Evolutionary conservation across 148 eudicot species (phyloP), one percentile per base, ranked within the genome.

Genomic region (Fagopyrum tataricum): DNA sequence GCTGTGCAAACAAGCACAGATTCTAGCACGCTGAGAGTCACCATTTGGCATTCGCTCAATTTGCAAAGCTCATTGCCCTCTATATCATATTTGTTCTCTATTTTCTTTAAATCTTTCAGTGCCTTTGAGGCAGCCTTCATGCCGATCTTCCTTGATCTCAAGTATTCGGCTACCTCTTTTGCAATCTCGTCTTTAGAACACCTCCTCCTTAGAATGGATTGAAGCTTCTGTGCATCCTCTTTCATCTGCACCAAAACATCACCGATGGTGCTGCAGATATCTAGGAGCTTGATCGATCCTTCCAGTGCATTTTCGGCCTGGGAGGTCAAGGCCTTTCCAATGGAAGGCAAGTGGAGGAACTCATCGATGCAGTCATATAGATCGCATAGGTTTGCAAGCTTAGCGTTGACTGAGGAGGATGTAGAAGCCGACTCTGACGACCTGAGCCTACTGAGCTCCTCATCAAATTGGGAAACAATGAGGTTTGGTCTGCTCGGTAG

Each of bases 161-260:
- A n/a, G n/a, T n/a, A n/a, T n/a, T n/a, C n/a, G n/a, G n/a, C n/a
- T n/a, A n/a, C 67, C 67, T 59, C 24, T 4, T 20, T 77, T 5
- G 71, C 70, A 46, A 48, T 67, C 15, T 72, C 40, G 21, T 76
- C 82, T 39, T 70, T 73, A 12, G 79, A 76, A 53, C 74, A 72
- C 42, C 76, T 79, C 52, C 85, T 82, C 8, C 84, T 70, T 0
- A 85, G 61, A 7, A 24, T 52, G 14, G 88, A 85, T 18, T 82
- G 80, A 23, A 82, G 76, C 26, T 73, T 26, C 69, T 82, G 79
- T 4, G 82, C 49, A 1, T 26, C 68, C 70, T 80, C 73, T 44
- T 73, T 81, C 6, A 78, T 75, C 18, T 78, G 76, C 17, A 59
- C 68, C 44, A 76, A 64, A 6, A 75, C 71, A 55, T 85, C 88